These are phyloP conservation scores for Saccharum hybrid DNA, from an alignment of 202 grass and related monocot genomes.

Conservation along the genomic window DNA sequence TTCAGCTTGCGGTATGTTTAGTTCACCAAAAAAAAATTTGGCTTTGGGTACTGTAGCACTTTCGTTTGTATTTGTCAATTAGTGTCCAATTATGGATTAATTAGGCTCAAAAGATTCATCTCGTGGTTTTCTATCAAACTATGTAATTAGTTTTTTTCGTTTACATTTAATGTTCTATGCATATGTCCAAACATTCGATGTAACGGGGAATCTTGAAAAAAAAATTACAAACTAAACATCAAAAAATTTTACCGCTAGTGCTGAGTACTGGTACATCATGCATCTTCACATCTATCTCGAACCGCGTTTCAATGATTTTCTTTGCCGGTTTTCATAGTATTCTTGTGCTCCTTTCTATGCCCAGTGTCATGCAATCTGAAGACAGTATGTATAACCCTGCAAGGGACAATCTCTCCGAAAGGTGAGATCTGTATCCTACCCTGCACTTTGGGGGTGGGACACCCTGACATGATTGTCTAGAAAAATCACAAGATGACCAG, in stretches of 20 bases:
- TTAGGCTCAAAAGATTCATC: too few relatives aligned
- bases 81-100: too few relatives aligned
- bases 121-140: too few relatives aligned
- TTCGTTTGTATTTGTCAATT: too few relatives aligned
- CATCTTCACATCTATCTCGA: constrained; percentile 44
- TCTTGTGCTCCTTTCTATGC: constrained; percentile 41
- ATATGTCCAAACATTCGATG: too few relatives aligned
- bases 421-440: constrained; percentile 40
- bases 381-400: constrained; percentile 44
- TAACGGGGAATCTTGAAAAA: too few relatives aligned
- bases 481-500: constrained; percentile 14
- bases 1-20: constrained; percentile 9
- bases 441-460: constrained; percentile 31
- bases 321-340: neutral
- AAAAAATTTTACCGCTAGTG: neutral
- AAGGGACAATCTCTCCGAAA: constrained; percentile 45
- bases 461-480: constrained; percentile 21
- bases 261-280: neutral
- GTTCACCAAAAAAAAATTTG: too few relatives aligned
- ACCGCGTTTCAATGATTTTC: neutral
- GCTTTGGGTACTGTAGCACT: too few relatives aligned
- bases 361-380: constrained; percentile 53
- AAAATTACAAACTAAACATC: too few relatives aligned
- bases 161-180: too few relatives aligned
- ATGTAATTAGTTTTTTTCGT: too few relatives aligned